Conservation (phyloP, 805 yeast genomes). For the Yarrowia osloensis region DNA sequence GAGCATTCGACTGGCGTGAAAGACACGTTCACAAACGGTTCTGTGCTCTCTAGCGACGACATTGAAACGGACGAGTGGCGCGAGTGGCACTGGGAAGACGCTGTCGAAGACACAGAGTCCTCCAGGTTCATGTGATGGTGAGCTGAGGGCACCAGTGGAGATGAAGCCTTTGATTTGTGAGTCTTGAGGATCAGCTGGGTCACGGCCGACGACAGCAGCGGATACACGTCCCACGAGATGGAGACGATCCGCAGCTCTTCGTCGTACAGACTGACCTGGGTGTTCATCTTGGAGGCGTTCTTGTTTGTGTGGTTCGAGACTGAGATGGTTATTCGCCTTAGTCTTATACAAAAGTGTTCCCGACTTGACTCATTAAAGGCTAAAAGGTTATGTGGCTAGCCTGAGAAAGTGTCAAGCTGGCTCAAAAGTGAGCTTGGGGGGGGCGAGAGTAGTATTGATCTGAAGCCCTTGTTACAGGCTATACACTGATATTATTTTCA, state of each 20-base stretch:
- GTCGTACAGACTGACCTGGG: slow-evolving; percentile 33
- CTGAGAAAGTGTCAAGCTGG: neutral
- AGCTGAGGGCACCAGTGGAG: neutral
- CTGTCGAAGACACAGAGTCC: slow-evolving; percentile 14
- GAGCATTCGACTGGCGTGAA: slow-evolving; percentile 66
- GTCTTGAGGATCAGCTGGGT: slow-evolving; percentile 45
- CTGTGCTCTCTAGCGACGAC: slow-evolving; percentile 35
- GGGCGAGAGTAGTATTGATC: neutral
- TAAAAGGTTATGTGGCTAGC: slow-evolving; percentile 9
- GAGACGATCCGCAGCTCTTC: slow-evolving; percentile 51
- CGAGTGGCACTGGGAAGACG: slow-evolving; percentile 13
- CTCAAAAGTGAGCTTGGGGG: neutral
- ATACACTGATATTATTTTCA: neutral
- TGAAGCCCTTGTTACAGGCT: neutral
- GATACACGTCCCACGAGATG: slow-evolving; percentile 53
- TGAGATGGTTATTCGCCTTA: neutral
- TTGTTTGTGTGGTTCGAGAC: neutral
- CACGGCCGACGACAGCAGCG: slow-evolving; percentile 58
- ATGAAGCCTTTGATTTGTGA: slow-evolving; percentile 1
- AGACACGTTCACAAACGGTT: slow-evolving; percentile 60
- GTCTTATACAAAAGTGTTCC: slow-evolving; percentile 5
- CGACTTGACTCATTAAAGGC: slow-evolving; percentile 28
- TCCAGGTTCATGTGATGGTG: slow-evolving; percentile 26
- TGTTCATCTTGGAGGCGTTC: slow-evolving; percentile 39
- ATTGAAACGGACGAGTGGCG: slow-evolving; percentile 33